A percentile compares a stretch with the other conserved stretches of the same genome.
Conservation (phyloP, 2,329 filamentous ascomycete species). For the Diaporthe sp. region DNA sequence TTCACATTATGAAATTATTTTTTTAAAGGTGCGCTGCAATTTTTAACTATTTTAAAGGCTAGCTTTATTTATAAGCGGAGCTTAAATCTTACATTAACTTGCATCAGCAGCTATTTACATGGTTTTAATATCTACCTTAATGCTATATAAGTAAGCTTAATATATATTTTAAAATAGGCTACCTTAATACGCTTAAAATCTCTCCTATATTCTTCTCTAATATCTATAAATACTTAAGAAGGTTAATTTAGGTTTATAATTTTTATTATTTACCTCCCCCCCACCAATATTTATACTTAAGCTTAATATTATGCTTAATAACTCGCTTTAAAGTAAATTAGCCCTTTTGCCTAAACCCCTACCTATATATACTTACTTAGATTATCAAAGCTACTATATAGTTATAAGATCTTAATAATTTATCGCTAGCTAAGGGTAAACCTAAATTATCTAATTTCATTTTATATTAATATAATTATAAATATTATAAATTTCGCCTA, state of each 20-base stretch:
- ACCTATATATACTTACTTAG: too few species aligned
- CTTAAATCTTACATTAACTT: not conserved
- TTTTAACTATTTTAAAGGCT: not conserved
- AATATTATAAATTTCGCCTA: not conserved
- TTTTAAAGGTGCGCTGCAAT: not conserved
- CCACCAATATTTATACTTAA: not conserved
- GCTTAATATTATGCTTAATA: not conserved
- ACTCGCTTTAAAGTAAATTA: not conserved
- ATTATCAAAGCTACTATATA: too few species aligned
- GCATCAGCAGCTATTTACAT: too few species aligned
- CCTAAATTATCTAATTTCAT: not conserved
- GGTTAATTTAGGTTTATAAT: not conserved
- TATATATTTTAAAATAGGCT: not conserved
- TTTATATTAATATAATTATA: not conserved
- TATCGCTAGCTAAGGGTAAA: not conserved
- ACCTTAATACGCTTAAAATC: not conserved
- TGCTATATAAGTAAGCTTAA: not conserved
- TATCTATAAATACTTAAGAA: not conserved
- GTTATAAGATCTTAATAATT: not conserved
- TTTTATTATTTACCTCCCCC: too few species aligned
- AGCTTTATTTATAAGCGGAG: not conserved
- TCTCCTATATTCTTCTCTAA: not conserved
- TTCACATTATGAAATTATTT: not conserved
- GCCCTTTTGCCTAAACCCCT: not conserved
- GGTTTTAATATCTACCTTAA: not conserved